phyloP scores from a whole-genome alignment of 2,329 filamentous ascomycete genomes.

The Pleomassaria siparia region DNA sequence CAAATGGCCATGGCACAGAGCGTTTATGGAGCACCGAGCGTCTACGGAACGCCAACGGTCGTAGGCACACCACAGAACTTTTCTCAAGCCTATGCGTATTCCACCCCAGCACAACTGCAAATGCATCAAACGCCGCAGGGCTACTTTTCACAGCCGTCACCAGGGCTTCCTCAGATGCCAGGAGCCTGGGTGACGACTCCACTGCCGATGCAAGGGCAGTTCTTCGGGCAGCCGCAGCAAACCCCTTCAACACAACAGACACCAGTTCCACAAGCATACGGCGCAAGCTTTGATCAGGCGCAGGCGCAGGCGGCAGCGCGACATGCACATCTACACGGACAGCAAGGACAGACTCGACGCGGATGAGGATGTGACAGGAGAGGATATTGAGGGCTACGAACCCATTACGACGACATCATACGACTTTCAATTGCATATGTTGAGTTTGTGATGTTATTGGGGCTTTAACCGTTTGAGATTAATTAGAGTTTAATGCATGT shows the following conservation, averaged over 20 bases:
- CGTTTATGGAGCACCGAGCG: slow-evolving; percentile 16
- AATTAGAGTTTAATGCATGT: neutral
- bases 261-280: slow-evolving; percentile 31
- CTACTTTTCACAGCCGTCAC: slow-evolving; percentile 17
- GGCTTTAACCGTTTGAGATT: neutral
- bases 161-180: slow-evolving; percentile 22
- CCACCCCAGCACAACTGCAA: slow-evolving; percentile 29
- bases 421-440: neutral
- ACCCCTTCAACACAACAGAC: slow-evolving; percentile 18
- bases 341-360: slow-evolving; percentile 5
- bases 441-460: neutral
- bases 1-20: slow-evolving; percentile 18
- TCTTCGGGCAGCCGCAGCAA: slow-evolving; percentile 21
- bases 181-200: slow-evolving; percentile 29
- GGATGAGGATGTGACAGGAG: neutral
- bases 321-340: slow-evolving; percentile 27
- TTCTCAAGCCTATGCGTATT: slow-evolving; percentile 23
- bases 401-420: slow-evolving; percentile 1
- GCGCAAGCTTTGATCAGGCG: slow-evolving; percentile 32
- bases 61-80: slow-evolving; percentile 23
- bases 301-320: slow-evolving; percentile 32
- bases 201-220: slow-evolving; percentile 28
- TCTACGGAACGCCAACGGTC: slow-evolving; percentile 19
- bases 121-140: slow-evolving; percentile 34
- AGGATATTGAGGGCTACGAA: neutral